These are phyloP conservation scores for Didymella arachidicola DNA, from an alignment of 2,329 filamentous ascomycete species.

Conservation along the genomic window DNA sequence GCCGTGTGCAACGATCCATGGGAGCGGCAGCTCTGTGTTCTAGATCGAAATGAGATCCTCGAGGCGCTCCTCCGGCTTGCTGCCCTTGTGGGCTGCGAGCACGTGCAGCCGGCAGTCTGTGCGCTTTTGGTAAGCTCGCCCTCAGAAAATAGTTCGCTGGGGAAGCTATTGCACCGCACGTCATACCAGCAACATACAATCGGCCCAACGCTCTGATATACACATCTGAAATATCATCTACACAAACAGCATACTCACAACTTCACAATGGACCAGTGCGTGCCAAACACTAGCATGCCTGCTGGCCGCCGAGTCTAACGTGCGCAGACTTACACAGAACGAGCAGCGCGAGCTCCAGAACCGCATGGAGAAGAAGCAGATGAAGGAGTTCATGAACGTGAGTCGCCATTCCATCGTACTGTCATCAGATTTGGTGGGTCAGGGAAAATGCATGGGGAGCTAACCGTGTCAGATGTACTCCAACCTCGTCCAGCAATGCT, in stretches of 20 bases:
- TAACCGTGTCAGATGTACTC: slow-evolving; percentile 66
- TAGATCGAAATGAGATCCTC: slow-evolving; percentile 13
- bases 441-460: background rate
- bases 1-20: slow-evolving; percentile 23
- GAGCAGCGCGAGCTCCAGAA: slow-evolving; percentile 93
- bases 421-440: background rate
- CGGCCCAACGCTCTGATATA: background rate
- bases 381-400: slow-evolving; percentile 99
- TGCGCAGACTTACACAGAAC: slow-evolving; percentile 69
- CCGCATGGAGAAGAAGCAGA: slow-evolving; percentile 97
- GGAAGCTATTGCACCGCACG: slow-evolving; percentile 13
- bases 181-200: slow-evolving; percentile 21
- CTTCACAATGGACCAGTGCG: slow-evolving; percentile 50
- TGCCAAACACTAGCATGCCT: slow-evolving; percentile 1
- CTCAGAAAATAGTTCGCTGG: slow-evolving; percentile 12
- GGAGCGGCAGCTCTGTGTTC: slow-evolving; percentile 13
- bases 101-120: slow-evolving; percentile 6
- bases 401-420: slow-evolving; percentile 45
- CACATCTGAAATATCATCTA: background rate
- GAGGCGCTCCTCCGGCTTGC: slow-evolving; percentile 12
- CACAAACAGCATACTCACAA: background rate
- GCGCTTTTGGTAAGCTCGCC: background rate
- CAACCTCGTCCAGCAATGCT: slow-evolving; percentile 85
- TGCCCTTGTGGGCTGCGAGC: slow-evolving; percentile 5
- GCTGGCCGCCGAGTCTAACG: slow-evolving; percentile 23